Conservation (phyloP, 495 filamentous ascomycete species). For the Penicillium verhagenii region DNA sequence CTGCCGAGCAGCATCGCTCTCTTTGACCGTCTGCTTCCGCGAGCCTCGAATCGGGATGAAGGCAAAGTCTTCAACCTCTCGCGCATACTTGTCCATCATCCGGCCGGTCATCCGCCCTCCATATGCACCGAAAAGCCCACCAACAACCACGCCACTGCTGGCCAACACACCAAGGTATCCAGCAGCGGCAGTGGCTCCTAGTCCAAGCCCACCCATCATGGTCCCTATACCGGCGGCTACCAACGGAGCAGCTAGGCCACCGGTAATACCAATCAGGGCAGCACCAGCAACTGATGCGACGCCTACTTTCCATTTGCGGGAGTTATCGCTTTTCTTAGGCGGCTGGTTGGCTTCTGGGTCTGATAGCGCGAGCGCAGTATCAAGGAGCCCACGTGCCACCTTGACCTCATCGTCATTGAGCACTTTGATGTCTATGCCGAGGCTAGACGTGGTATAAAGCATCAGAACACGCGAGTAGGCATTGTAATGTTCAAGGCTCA, state of each 20-base stretch:
- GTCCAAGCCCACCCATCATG: conserved; percentile 75
- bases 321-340: conserved; percentile 61
- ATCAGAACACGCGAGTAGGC: conserved; percentile 75
- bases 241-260: conserved; percentile 77
- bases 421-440: conserved; percentile 61
- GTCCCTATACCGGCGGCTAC: conserved; percentile 80
- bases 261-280: conserved; percentile 77
- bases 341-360: conserved; percentile 65
- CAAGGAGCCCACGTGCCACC: conserved; percentile 70
- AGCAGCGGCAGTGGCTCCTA: conserved; percentile 76
- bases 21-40: conserved; percentile 40
- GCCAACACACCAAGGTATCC: conserved; percentile 77
- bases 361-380: conserved; percentile 68
- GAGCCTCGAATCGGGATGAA: conserved; percentile 69
- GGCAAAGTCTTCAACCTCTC: conserved; percentile 85
- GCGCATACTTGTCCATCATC: conserved; percentile 84
- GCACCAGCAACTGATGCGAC: conserved; percentile 77
- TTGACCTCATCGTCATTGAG: conserved; percentile 71
- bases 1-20: conserved; percentile 45
- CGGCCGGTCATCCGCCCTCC: conserved; percentile 79
- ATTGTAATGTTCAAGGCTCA: conserved; percentile 80
- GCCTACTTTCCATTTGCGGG: conserved; percentile 77
- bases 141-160: conserved; percentile 73
- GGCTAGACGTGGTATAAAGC: conserved; percentile 63
- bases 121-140: conserved; percentile 85